These are phyloP conservation scores for Suillus occidentalis DNA, from an alignment of 768 basidiomycete species.

Conservation along the genomic window DNA sequence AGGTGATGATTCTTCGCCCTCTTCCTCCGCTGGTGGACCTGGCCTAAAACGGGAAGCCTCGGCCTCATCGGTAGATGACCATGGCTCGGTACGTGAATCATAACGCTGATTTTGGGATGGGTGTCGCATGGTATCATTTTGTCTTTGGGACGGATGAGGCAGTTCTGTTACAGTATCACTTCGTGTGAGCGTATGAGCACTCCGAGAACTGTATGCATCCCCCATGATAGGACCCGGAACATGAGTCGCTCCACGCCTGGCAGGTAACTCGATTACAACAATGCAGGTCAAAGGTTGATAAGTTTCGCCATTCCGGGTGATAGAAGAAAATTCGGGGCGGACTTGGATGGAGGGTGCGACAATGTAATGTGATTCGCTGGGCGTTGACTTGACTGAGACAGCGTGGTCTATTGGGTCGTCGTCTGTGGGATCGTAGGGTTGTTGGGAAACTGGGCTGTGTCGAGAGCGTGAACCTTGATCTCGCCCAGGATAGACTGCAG, in stretches of 20 bases:
- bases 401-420: conserved; percentile 82
- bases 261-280: conserved; percentile 89
- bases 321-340: conserved; percentile 84
- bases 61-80: conserved; percentile 28
- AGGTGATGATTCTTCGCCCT: conserved; percentile 46
- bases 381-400: conserved; percentile 47
- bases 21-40: conserved; percentile 45
- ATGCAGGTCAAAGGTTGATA: conserved; percentile 92
- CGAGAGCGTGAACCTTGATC: conserved; percentile 45
- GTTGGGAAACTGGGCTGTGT: conserved; percentile 24
- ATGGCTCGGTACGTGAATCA: conserved; percentile 21
- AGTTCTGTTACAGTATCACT: conserved; percentile 22
- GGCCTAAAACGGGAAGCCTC: conserved; percentile 31
- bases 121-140: conserved; percentile 1
- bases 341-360: conserved; percentile 93
- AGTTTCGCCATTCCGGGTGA: conserved; percentile 65
- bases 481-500: conserved; percentile 67
- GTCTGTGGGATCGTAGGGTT: conserved; percentile 67
- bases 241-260: conserved; percentile 54
- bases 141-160: conserved; percentile 19
- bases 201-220: conserved; percentile 44
- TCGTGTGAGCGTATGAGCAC: conserved; percentile 19
- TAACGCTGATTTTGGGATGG: conserved; percentile 13
- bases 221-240: conserved; percentile 55
- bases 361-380: conserved; percentile 61